Evolutionary conservation across 2,329 filamentous ascomycete species (phyloP), one percentile per base, ranked within the genome.

Genomic region (Cladosporium austrohemisphaericum): DNA sequence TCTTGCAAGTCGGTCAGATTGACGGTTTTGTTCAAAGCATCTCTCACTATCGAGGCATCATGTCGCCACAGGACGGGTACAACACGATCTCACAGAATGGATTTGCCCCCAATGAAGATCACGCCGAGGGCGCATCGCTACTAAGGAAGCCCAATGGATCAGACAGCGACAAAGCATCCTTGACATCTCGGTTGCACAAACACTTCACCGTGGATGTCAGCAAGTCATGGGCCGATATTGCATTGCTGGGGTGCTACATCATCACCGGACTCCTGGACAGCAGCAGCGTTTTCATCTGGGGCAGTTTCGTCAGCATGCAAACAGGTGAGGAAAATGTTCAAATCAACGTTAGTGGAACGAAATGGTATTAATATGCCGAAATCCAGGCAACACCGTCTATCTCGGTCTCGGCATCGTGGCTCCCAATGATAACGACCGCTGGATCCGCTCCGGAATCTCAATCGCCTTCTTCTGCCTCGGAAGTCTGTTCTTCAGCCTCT

Each of bases 241-340:
- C 88, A 16, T 74, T 92, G 33, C 71, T 92, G 4, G 70, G 80
- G 23, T 88, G 85, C 68, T 91, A 90, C 64, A 70, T 87, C 55
- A 49, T 49, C 26, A 91, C 87, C 0, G 87, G 87, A 4, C 72
- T 92, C 9, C 76, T 90, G 5, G 87, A 92, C 68, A 88, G 84
- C 67, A 82, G 85, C 2, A 82, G 85, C 2, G 85, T 87, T 36
- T 84, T 83, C 51, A 85, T 85, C 38, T 91, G 86, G 84, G 85
- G 86, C 10, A 84, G 83, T 3, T 92, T 92, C 60, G 86, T 89
- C 36, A 87, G 83, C 59, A 91, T 91, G 86, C 87, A 91, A 63
- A 91, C 87, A 23, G 86, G 85, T 80, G 60, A 55, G 71, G 67
- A 4, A 9, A 19, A n/a, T 33, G 31, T 14, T 18, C 31, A n/a